Evolutionary conservation across 768 basidiomycete genomes (phyloP).

Genomic region (Mycena filopes): DNA sequence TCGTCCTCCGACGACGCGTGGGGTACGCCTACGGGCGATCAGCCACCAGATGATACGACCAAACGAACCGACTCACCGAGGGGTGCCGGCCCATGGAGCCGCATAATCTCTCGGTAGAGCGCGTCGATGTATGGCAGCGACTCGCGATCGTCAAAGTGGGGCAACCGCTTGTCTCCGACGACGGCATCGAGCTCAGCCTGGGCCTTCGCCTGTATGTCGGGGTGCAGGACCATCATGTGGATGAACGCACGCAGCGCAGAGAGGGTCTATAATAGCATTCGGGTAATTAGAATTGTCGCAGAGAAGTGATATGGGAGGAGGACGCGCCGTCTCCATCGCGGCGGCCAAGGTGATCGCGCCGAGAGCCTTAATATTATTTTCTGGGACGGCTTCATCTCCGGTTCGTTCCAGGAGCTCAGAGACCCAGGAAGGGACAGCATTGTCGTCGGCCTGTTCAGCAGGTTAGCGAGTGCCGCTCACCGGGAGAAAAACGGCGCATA

Average conservation of each 20-base stretch:
- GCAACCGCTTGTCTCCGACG: conserved; percentile 31
- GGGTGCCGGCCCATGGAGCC: conserved; percentile 29
- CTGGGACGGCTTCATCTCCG: conserved; percentile 22
- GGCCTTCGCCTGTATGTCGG: conserved; percentile 42
- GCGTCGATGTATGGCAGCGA: conserved; percentile 30
- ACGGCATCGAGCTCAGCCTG: conserved; percentile 45
- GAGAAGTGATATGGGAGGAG: background rate
- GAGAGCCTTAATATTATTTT: conserved; percentile 31
- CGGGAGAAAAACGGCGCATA: background rate
- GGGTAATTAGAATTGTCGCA: no score
- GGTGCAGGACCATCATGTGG: conserved; percentile 46
- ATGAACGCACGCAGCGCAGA: conserved; percentile 44
- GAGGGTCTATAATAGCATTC: conserved; percentile 40
- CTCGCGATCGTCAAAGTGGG: conserved; percentile 31
- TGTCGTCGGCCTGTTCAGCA: conserved; percentile 17
- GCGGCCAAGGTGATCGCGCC: conserved; percentile 32
- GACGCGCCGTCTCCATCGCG: conserved; percentile 34
- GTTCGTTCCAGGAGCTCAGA: conserved; percentile 32
- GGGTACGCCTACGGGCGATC: conserved; percentile 22
- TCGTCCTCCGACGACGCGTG: conserved; percentile 30
- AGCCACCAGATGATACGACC: background rate
- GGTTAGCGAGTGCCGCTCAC: background rate
- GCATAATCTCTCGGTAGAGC: conserved; percentile 28
- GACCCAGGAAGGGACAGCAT: conserved; percentile 34
- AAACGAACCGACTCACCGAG: conserved; percentile 15